Conservation (phyloP, 257 asterid genomes). For the Solanum paucissectum region DNA sequence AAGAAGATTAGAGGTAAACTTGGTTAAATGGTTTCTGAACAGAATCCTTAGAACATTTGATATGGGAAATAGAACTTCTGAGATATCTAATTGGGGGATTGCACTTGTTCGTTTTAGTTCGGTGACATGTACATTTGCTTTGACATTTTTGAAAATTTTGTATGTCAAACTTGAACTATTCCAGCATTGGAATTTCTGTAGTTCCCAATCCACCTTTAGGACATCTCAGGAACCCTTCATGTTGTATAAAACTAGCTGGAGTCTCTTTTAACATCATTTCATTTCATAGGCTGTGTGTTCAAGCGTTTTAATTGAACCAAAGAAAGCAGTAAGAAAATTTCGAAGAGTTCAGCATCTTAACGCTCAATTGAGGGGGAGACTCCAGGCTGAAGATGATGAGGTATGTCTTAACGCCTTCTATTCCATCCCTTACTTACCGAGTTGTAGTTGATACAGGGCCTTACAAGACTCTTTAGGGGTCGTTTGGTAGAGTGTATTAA, state of each 20-base stretch:
- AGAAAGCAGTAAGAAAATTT: slow-evolving; percentile 75
- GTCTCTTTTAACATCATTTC: background rate
- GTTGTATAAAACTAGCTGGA: background rate
- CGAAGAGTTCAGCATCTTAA: slow-evolving; percentile 90
- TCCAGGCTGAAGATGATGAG: slow-evolving; percentile 78
- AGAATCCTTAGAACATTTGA: background rate
- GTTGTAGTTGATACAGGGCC: background rate
- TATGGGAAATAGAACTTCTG: background rate
- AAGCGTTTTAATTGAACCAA: slow-evolving; percentile 49
- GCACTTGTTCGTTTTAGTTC: background rate
- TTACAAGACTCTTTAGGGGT: background rate
- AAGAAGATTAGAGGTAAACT: slow-evolving; percentile 72
- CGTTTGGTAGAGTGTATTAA: too few relatives aligned
- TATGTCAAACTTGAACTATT: background rate
- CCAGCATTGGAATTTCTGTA: background rate
- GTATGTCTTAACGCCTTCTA: slow-evolving; percentile 16
- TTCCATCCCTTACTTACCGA: background rate
- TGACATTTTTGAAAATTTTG: background rate
- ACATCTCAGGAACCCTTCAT: background rate
- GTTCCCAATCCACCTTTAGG: background rate
- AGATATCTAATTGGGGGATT: background rate
- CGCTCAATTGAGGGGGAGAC: slow-evolving; percentile 57
- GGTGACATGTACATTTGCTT: background rate
- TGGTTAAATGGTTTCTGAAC: background rate
- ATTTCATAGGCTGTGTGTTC: slow-evolving; percentile 54